Conservation (phyloP, 2,329 filamentous ascomycete genomes). For the Orbilia blumenaviensis region DNA sequence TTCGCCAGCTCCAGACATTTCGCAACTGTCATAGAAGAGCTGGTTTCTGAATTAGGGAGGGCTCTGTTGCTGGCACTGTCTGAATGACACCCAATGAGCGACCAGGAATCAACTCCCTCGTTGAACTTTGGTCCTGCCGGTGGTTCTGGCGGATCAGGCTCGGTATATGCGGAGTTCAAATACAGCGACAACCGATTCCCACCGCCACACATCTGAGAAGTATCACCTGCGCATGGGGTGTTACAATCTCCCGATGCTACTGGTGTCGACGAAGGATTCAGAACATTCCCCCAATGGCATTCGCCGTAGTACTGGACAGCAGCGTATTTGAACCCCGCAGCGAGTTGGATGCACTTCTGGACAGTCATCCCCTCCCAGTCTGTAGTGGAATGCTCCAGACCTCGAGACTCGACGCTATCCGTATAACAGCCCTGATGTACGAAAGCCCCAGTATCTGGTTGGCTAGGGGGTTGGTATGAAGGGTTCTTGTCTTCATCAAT, state of each 20-base stretch:
- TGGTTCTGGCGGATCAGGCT: neutral
- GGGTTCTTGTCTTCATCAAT: slow-evolving; percentile 22
- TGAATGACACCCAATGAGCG: neutral
- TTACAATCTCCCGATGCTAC: slow-evolving; percentile 17
- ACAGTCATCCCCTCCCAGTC: slow-evolving; percentile 19
- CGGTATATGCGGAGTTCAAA: neutral
- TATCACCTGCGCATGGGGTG: slow-evolving; percentile 12
- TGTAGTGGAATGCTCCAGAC: slow-evolving; percentile 13
- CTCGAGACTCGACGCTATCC: slow-evolving; percentile 13
- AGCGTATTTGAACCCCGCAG: slow-evolving; percentile 59
- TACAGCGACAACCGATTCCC: slow-evolving; percentile 15
- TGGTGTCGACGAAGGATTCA: slow-evolving; percentile 19
- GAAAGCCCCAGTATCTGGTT: slow-evolving; percentile 7
- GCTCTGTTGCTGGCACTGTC: neutral
- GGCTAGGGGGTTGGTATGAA: neutral
- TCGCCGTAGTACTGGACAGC: slow-evolving; percentile 61
- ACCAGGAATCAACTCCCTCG: slow-evolving; percentile 8
- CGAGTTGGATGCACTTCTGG: slow-evolving; percentile 51
- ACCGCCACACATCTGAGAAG: slow-evolving; percentile 21
- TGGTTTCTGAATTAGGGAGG: neutral
- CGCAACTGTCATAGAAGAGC: slow-evolving; percentile 12
- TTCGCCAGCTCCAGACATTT: slow-evolving; percentile 15
- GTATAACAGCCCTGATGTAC: slow-evolving; percentile 28
- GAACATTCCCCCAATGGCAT: slow-evolving; percentile 61
- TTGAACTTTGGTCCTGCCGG: slow-evolving; percentile 6